phyloP scores from a whole-genome alignment of 2,329 filamentous ascomycete species.

The Cadophora malorum region DNA sequence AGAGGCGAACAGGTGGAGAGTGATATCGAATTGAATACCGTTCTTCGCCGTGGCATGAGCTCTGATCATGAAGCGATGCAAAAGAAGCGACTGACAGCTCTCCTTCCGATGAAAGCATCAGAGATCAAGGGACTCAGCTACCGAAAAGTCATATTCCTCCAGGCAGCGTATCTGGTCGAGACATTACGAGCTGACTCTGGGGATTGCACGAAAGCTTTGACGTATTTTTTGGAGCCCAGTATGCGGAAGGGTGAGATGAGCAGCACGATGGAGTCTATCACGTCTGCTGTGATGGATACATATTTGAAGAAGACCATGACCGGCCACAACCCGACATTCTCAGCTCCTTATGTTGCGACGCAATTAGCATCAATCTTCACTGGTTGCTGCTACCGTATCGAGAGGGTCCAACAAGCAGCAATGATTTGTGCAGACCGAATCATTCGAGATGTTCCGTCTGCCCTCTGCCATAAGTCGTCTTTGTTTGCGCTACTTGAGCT shows the following conservation, averaged over 20 bases:
- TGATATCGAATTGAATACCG: conserved; percentile 95
- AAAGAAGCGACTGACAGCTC: conserved; percentile 76
- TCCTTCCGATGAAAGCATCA: conserved; percentile 76
- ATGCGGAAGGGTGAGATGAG: conserved; percentile 70
- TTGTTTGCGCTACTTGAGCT: conserved; percentile 93
- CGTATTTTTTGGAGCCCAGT: conserved; percentile 94
- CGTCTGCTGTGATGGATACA: conserved; percentile 73
- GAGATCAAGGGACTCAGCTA: conserved; percentile 87
- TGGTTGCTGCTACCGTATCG: conserved; percentile 91
- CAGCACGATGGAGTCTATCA: conserved; percentile 68
- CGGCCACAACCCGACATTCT: conserved; percentile 77
- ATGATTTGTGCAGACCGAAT: conserved; percentile 84
- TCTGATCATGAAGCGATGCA: conserved; percentile 79
- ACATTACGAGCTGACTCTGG: conserved; percentile 84
- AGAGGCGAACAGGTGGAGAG: conserved; percentile 90
- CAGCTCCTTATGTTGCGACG: conserved; percentile 87
- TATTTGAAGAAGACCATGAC: conserved; percentile 80
- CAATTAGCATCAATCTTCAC: conserved; percentile 87
- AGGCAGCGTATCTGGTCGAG: conserved; percentile 88
- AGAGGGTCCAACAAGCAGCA: conserved; percentile 88
- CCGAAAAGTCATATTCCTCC: conserved; percentile 89
- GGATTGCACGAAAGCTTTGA: conserved; percentile 86
- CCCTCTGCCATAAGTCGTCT: conserved; percentile 86
- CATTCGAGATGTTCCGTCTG: conserved; percentile 83
- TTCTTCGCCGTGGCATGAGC: conserved; percentile 85